phyloP scores from a whole-genome alignment of 2,329 filamentous ascomycete species.

The Atkinsonella texensis region DNA sequence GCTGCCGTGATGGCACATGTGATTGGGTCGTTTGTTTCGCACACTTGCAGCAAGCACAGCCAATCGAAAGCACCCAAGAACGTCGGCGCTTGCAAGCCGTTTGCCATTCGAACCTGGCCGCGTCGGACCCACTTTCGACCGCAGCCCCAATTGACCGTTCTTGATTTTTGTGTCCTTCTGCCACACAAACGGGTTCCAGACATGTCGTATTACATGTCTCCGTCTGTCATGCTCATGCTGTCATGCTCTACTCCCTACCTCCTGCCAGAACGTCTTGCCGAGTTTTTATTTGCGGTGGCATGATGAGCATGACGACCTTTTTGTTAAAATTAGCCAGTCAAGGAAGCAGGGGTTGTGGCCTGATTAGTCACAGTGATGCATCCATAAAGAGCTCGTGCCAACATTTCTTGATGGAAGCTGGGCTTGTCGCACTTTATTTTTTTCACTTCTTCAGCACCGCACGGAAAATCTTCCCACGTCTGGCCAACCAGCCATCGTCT shows the following conservation, averaged over 20 bases:
- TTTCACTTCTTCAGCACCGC: neutral
- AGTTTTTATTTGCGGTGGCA: neutral
- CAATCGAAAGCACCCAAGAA: constrained; percentile 24
- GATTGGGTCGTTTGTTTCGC: constrained; percentile 19
- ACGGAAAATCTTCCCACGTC: neutral
- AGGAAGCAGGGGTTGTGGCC: neutral
- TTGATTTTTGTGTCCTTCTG: neutral
- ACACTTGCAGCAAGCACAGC: constrained; percentile 17
- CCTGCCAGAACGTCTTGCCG: neutral
- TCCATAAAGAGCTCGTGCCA: neutral
- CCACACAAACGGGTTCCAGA: constrained; percentile 8
- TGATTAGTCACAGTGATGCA: constrained; percentile 2
- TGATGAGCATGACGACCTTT: neutral
- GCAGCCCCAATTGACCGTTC: constrained; percentile 12
- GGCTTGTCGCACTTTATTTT: neutral
- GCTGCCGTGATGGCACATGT: constrained; percentile 20
- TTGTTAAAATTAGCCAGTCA: neutral
- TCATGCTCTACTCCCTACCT: neutral
- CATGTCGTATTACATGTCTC: constrained; percentile 13
- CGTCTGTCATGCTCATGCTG: neutral
- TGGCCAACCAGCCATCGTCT: constrained; percentile 4
- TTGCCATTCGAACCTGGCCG: constrained; percentile 19
- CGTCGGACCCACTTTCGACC: constrained; percentile 17
- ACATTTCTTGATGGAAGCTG: neutral
- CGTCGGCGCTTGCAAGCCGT: constrained; percentile 21